Evolutionary conservation across 2,329 filamentous ascomycete genomes (phyloP), one percentile per base, ranked within the genome.

Genomic region (Ophiostoma montium): DNA sequence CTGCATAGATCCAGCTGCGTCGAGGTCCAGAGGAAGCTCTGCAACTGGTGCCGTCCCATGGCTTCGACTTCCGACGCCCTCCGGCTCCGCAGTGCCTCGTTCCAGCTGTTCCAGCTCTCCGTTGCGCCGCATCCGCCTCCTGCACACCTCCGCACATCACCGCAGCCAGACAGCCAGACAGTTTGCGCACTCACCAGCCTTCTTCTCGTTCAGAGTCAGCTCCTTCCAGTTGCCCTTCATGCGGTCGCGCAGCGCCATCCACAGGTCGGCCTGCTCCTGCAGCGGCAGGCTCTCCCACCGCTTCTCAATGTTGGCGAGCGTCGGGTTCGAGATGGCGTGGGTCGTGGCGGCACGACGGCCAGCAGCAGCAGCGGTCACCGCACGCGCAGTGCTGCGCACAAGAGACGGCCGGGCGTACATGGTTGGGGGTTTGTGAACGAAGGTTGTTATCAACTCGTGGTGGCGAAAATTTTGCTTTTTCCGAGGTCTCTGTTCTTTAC

Each of bases 191-290:
- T 67, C 82, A 95, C 92, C 90, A 61, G 92, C 92, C 76, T 94
- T 96, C 86, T 98, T 95, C 79, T 98, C 92, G 70, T 92, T 84
- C 63, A 94, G 59, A 47, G 92, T 95, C 73, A 98, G 74, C 65
- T 96, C 87, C 64, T 83, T 79, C 92, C 92, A 98, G 75, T 87
- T 88, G 61, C 78, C 81, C 85, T 95, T 95, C 92, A 98, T 98
- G 65, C 92, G 84, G 73, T 98, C 92, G 69, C 92, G 81, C 68
- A 98, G 76, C 60, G 84, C 76, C 92, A 98, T 98, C 92, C 92
- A 98, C 61, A 98, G 75, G 66, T 98, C 92, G 59, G 92, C 92
- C 80, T 98, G 92, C 79, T 98, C 92, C 76, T 95, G 88, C 57
- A 92, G 87, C 52, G 90, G 89, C 86, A 96, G 89, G 56, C 75